These are phyloP conservation scores for Sporothrix dimorphospora DNA, from an alignment of 2,329 filamentous ascomycete genomes.

Conservation along the genomic window DNA sequence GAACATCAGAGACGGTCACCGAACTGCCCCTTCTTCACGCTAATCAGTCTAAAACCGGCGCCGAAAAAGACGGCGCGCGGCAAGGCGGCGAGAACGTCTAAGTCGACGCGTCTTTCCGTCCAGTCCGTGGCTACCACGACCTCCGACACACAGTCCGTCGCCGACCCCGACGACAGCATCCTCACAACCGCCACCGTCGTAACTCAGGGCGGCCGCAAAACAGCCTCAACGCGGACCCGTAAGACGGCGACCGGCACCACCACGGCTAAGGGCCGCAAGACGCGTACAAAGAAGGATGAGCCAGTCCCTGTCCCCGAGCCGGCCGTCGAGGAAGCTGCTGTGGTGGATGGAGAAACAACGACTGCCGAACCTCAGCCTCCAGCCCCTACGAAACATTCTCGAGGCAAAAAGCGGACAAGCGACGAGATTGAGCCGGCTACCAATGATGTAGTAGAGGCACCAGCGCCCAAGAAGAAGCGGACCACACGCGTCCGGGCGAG, in stretches of 20 bases:
- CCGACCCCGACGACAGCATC: constrained; percentile 61
- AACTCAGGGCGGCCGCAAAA: constrained; percentile 57
- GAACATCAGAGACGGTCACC: constrained; percentile 83
- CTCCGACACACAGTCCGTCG: constrained; percentile 55
- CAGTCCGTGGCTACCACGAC: constrained; percentile 58
- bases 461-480: constrained; percentile 64
- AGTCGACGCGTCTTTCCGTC: constrained; percentile 66
- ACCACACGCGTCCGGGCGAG: constrained; percentile 56
- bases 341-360: constrained; percentile 28
- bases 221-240: constrained; percentile 53
- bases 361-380: constrained; percentile 36
- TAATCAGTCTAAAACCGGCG: constrained; percentile 60
- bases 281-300: constrained; percentile 58
- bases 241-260: constrained; percentile 53
- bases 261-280: constrained; percentile 49
- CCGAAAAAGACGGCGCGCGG: constrained; percentile 58
- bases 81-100: constrained; percentile 65
- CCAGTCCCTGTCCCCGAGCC: constrained; percentile 49
- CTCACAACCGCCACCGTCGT: constrained; percentile 62
- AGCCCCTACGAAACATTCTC: constrained; percentile 43
- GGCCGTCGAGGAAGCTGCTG: constrained; percentile 38
- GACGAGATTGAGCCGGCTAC: constrained; percentile 59
- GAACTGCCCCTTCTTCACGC: constrained; percentile 79
- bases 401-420: constrained; percentile 66
- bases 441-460: constrained; percentile 49